These are phyloP conservation scores for Solanum arcanum DNA, from an alignment of 257 asterid genomes.

Conservation along the genomic window DNA sequence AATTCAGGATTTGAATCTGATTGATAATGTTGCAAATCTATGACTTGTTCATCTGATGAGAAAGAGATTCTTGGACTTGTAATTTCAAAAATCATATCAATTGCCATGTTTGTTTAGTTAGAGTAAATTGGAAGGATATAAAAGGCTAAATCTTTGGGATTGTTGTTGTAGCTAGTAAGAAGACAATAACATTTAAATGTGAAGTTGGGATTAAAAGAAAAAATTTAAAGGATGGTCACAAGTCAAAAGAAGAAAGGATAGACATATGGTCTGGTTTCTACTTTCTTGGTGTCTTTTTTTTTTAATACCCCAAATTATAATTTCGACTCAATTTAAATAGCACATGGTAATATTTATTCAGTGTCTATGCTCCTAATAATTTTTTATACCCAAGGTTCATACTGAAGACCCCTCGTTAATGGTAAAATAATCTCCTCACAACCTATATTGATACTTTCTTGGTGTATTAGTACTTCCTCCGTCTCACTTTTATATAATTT, in stretches of 20 bases:
- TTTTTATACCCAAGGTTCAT: too few relatives aligned
- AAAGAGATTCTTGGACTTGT: slow-evolving; percentile 34
- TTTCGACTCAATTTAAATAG: too few relatives aligned
- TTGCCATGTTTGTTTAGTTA: slow-evolving; percentile 7
- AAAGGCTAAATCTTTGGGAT: background rate
- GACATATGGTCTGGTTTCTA: background rate
- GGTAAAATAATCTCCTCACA: too few relatives aligned
- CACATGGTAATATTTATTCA: too few relatives aligned
- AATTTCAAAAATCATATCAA: slow-evolving; percentile 18
- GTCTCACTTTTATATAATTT: too few relatives aligned
- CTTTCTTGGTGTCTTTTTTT: background rate
- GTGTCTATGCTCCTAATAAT: too few relatives aligned
- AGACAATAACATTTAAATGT: background rate
- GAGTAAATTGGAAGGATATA: background rate
- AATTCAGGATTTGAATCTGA: slow-evolving; percentile 15
- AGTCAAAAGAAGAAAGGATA: background rate
- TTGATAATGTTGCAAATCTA: background rate
- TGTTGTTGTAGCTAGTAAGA: background rate
- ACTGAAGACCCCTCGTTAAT: too few relatives aligned
- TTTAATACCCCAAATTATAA: too few relatives aligned
- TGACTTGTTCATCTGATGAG: slow-evolving; percentile 7
- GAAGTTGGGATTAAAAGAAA: background rate
- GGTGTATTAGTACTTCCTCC: background rate
- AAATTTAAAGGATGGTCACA: background rate
- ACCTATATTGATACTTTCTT: too few relatives aligned